Evolutionary conservation across 2,329 filamentous ascomycete genomes (phyloP), one percentile per base, ranked within the genome.

Genomic region (Ophiocordyceps unilateralis): DNA sequence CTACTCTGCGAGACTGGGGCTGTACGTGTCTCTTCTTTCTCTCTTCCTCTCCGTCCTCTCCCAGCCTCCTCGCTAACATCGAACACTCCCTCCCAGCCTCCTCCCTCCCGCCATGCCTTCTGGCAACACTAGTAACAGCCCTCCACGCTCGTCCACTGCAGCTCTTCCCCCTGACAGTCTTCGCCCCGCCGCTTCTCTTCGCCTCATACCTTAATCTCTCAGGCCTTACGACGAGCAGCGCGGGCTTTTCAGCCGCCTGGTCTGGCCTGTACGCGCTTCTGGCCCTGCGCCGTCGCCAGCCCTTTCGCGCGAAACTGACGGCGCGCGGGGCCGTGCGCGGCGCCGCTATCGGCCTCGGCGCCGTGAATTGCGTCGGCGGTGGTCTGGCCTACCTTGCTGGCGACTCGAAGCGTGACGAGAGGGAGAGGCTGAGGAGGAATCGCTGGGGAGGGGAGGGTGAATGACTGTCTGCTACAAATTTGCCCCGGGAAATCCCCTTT

Each of bases 121-220:
- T 77, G 20, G 72, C 70, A 36, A 74, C 72, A 39, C 65, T 77
- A 36, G 63, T 76, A 45, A 66, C 69, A 11, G 65, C 72, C 30
- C 67, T 76, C 15, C 74, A 77, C 62, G 63, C 62, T 39, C 69
- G 70, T 2, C 74, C 74, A 28, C 55, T 72, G 41, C 68, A 70
- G 49, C 49, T 61, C 12, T 57, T 73, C 4, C 69, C 72, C 30
- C 63, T 76, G 52, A 64, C 72, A 53, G 59, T 69, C 49, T 66
- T 69, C 53, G 57, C 63, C n/a, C 68, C 69, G 21, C 62, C 70
- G 22, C 66, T 76, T 26, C 57, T 74, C 44, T 74, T 76, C 58
- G 63, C 67, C 43, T 69, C 66, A 54, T 78, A 77, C 59, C 66
- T 75, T 52, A 75, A 74, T 55, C 65, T 78, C 7, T 70, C 72